These are phyloP conservation scores for Wilcoxina mikolae DNA, from an alignment of 495 filamentous ascomycete genomes.

Conservation along the genomic window DNA sequence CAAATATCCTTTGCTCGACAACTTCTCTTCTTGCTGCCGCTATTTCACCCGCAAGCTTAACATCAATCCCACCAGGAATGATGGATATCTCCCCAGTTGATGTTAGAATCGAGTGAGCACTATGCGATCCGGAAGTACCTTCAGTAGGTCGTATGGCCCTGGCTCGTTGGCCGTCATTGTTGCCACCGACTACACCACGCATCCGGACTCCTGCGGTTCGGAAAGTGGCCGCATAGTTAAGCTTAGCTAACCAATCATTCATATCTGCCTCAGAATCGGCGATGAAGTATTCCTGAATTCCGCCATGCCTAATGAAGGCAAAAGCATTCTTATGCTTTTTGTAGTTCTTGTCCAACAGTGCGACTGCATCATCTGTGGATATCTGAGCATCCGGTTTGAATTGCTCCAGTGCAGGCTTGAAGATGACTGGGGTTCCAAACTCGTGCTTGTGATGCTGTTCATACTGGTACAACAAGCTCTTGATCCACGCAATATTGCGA, in stretches of 20 bases:
- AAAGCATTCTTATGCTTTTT: slow-evolving; percentile 96
- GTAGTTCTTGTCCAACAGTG: slow-evolving; percentile 70
- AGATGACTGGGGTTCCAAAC: slow-evolving; percentile 57
- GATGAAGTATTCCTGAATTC: slow-evolving; percentile 78
- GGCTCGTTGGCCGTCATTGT: slow-evolving; percentile 68
- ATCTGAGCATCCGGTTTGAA: slow-evolving; percentile 89
- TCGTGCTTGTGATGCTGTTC: slow-evolving; percentile 62
- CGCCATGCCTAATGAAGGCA: slow-evolving; percentile 73
- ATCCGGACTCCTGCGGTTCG: slow-evolving; percentile 82
- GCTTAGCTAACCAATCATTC: slow-evolving; percentile 92
- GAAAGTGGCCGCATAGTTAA: slow-evolving; percentile 94
- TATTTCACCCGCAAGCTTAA: slow-evolving; percentile 69
- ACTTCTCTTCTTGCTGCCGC: slow-evolving; percentile 62
- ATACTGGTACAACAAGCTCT: slow-evolving; percentile 70
- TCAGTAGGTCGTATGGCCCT: slow-evolving; percentile 57
- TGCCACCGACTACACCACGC: slow-evolving; percentile 67
- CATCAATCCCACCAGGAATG: slow-evolving; percentile 53
- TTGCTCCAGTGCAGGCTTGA: slow-evolving; percentile 71
- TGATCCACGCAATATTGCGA: slow-evolving; percentile 82
- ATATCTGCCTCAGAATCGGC: slow-evolving; percentile 79
- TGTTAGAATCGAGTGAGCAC: slow-evolving; percentile 42
- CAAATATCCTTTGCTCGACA: slow-evolving; percentile 66
- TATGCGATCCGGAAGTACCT: slow-evolving; percentile 36
- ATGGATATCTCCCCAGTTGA: slow-evolving; percentile 56
- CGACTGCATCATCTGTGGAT: slow-evolving; percentile 82